Percentiles rank a stretch among this genome's conserved stretches.
Conservation (phyloP, 2,329 filamentous ascomycete genomes). For the Microdochium trichocladiopsis region DNA sequence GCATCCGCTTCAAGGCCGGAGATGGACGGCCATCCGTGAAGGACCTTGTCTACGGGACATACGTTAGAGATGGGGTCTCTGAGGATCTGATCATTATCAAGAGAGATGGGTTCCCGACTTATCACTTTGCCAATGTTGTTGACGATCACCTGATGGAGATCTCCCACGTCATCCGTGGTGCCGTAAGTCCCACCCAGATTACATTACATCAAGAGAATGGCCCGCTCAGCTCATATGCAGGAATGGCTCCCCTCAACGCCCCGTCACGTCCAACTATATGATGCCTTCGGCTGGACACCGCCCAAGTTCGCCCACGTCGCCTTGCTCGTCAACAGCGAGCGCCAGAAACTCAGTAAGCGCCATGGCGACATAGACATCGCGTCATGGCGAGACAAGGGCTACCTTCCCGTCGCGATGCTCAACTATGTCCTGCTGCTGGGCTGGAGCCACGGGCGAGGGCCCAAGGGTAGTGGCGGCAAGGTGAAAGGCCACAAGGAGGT, state of each 20-base stretch:
- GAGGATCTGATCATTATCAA: constrained; percentile 91
- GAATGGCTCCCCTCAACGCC: constrained; percentile 97
- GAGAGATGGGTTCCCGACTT: constrained; percentile 86
- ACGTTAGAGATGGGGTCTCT: constrained; percentile 46
- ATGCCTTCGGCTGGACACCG: constrained; percentile 67
- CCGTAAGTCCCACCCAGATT: constrained; percentile 39
- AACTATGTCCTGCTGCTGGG: constrained; percentile 85
- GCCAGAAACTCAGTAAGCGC: constrained; percentile 81
- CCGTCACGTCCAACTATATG: constrained; percentile 62
- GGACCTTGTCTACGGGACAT: constrained; percentile 74
- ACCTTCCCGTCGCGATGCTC: constrained; percentile 44
- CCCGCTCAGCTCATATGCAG: constrained; percentile 24
- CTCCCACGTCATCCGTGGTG: constrained; percentile 88
- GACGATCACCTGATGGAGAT: constrained; percentile 95
- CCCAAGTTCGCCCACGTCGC: constrained; percentile 78
- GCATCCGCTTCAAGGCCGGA: constrained; percentile 68
- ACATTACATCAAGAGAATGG: too few species aligned
- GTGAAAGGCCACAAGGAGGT: constrained; percentile 51
- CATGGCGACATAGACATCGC: constrained; percentile 48
- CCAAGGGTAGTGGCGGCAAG: background rate
- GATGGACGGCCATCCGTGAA: constrained; percentile 55
- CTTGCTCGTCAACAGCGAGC: constrained; percentile 60
- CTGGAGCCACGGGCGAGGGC: constrained; percentile 55
- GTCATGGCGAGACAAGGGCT: constrained; percentile 38
- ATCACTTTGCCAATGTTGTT: constrained; percentile 94